Evolutionary conservation across 345 rosid species (phyloP).

Genomic region (Aegle marmelos): DNA sequence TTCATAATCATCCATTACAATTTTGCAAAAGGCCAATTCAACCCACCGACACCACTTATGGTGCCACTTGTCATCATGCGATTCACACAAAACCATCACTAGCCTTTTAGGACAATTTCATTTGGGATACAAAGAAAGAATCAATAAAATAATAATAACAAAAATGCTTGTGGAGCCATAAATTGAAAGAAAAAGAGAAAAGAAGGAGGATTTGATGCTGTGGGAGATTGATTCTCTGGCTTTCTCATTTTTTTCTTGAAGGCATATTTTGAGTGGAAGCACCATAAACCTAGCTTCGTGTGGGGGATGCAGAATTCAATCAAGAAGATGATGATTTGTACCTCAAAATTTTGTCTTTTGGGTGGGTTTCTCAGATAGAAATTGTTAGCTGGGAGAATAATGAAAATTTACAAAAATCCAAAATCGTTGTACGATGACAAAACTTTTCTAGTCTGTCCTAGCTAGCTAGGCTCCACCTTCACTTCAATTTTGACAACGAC

Average conservation of each 20-base stretch:
- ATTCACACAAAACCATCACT: background rate
- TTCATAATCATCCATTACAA: background rate
- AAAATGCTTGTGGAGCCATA: background rate
- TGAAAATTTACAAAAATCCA: background rate
- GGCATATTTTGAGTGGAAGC: background rate
- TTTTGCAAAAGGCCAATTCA: background rate
- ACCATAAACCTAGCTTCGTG: background rate
- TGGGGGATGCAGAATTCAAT: background rate
- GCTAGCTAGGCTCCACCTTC: too few species aligned
- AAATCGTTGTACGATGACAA: background rate
- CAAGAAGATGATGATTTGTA: background rate
- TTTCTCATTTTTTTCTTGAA: background rate
- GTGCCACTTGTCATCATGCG: conserved; percentile 4
- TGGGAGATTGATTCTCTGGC: too few species aligned
- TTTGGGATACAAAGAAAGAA: background rate
- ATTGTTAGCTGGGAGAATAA: too few species aligned
- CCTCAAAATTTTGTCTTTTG: background rate
- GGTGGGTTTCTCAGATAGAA: background rate
- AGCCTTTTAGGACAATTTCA: background rate
- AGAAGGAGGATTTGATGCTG: too few species aligned
- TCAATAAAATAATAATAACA: background rate
- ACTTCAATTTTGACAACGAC: background rate
- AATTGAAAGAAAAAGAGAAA: background rate
- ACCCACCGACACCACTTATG: conserved; percentile 13
- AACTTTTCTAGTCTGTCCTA: too few species aligned